phyloP scores from a whole-genome alignment of 768 basidiomycete species.

The Boletellus emodensis region DNA sequence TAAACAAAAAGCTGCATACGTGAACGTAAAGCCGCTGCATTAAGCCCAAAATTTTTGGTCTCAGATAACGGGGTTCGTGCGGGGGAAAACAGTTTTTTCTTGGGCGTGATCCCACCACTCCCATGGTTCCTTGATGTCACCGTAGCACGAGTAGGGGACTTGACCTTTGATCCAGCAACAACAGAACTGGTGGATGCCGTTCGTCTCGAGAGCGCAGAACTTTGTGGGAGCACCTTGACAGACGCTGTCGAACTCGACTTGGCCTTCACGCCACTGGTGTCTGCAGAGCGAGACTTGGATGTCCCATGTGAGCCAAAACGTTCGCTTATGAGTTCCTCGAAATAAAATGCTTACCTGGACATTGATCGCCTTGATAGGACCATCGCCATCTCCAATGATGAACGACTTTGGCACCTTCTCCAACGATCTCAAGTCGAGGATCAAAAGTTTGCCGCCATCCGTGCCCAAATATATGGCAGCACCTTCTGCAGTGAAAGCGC shows the following conservation, averaged over 20 bases:
- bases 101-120: constrained; percentile 19
- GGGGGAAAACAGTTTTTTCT: constrained; percentile 22
- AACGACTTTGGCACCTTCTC: constrained; percentile 62
- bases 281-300: constrained; percentile 10
- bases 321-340: background rate
- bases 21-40: constrained; percentile 12
- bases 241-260: constrained; percentile 8
- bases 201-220: constrained; percentile 8
- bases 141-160: constrained; percentile 19
- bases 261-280: constrained; percentile 3
- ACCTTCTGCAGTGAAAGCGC: constrained; percentile 67
- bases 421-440: constrained; percentile 59
- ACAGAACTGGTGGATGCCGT: constrained; percentile 1
- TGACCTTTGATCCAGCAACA: constrained; percentile 3
- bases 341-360: constrained; percentile 47
- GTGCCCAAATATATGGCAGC: constrained; percentile 65
- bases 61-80: constrained; percentile 24
- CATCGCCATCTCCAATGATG: constrained; percentile 44
- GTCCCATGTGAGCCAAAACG: constrained; percentile 11
- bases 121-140: constrained; percentile 19
- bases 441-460: constrained; percentile 55
- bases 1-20: constrained; percentile 14
- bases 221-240: constrained; percentile 9
- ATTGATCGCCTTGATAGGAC: constrained; percentile 48
- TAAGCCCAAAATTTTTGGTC: constrained; percentile 15